Percentiles rank a stretch among this genome's conserved stretches.
These are phyloP conservation scores for Verticillium isaacii DNA, from an alignment of 2,329 filamentous ascomycete genomes.

Conservation along the genomic window DNA sequence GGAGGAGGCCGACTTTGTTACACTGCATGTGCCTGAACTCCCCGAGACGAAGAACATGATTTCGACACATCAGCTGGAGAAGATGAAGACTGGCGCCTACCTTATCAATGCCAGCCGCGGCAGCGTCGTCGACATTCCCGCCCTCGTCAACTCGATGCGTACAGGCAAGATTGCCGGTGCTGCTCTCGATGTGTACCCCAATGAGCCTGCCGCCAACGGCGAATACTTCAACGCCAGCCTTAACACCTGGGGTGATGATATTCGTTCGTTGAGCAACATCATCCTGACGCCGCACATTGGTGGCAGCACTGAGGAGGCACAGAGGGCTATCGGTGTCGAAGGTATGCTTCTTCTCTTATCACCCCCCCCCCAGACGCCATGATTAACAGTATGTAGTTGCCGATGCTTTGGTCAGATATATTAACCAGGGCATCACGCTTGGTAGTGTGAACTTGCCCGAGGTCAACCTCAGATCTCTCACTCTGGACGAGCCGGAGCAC, in stretches of 20 bases:
- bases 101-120: conserved; percentile 95
- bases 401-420: conserved; percentile 84
- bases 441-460: conserved; percentile 98
- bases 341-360: conserved; percentile 29
- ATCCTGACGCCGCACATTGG: conserved; percentile 97
- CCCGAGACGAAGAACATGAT: conserved; percentile 94
- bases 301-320: conserved; percentile 95
- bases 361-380: not conserved
- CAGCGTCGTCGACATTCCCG: conserved; percentile 89
- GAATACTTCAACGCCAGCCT: conserved; percentile 86
- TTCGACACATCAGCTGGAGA: conserved; percentile 67
- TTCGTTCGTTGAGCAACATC: conserved; percentile 81
- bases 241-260: conserved; percentile 80
- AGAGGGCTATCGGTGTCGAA: conserved; percentile 92
- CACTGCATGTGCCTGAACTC: conserved; percentile 89
- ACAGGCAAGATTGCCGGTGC: conserved; percentile 85
- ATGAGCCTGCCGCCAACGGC: conserved; percentile 89
- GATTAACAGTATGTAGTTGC: conserved; percentile 49
- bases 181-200: conserved; percentile 93
- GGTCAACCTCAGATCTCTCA: conserved; percentile 82
- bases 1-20: conserved; percentile 81
- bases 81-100: conserved; percentile 92
- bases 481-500: conserved; percentile 82
- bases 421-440: conserved; percentile 88
- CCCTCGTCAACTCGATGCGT: conserved; percentile 82